phyloP scores from a whole-genome alignment of 192 early-diverging fungal genomes.

The Cetraspora pellucida region DNA sequence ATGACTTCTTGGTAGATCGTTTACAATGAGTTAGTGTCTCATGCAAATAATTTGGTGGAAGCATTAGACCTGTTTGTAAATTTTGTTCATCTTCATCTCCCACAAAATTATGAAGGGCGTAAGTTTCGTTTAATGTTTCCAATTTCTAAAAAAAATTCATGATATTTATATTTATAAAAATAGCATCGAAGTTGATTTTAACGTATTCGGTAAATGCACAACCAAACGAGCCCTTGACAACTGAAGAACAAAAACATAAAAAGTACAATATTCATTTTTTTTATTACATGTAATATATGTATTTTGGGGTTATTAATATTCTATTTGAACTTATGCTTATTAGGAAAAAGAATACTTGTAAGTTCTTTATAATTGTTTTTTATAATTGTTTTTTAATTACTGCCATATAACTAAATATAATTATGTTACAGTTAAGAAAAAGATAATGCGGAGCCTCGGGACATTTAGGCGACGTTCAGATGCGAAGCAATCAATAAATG shows the following conservation, averaged over 20 bases:
- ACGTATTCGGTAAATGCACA: no score
- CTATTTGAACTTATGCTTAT: neutral
- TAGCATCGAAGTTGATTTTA: no score
- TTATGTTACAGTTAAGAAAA: neutral
- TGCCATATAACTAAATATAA: neutral
- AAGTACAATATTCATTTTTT: neutral
- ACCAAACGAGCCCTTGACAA: neutral
- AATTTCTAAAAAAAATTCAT: neutral
- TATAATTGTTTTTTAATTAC: neutral
- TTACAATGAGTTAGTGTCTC: slow-evolving; percentile 1
- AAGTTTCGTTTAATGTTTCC: neutral
- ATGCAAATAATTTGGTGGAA: slow-evolving; percentile 19
- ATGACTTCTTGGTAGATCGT: neutral
- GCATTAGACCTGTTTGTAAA: slow-evolving; percentile 5
- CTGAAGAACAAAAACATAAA: neutral
- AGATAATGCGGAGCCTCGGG: neutral
- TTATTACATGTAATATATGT: neutral
- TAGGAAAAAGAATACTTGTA: slow-evolving; percentile 23
- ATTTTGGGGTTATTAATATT: neutral
- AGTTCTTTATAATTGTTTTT: neutral
- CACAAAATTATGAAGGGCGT: slow-evolving; percentile 20
- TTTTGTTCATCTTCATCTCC: slow-evolving; percentile 8
- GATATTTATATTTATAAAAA: neutral
- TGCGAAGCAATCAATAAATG: neutral
- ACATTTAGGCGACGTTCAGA: slow-evolving; percentile 7